Percentiles rank a stretch among this genome's conserved stretches.
phyloP scores from a whole-genome alignment of 2,329 filamentous ascomycete genomes.

The Thelonectria olida region DNA sequence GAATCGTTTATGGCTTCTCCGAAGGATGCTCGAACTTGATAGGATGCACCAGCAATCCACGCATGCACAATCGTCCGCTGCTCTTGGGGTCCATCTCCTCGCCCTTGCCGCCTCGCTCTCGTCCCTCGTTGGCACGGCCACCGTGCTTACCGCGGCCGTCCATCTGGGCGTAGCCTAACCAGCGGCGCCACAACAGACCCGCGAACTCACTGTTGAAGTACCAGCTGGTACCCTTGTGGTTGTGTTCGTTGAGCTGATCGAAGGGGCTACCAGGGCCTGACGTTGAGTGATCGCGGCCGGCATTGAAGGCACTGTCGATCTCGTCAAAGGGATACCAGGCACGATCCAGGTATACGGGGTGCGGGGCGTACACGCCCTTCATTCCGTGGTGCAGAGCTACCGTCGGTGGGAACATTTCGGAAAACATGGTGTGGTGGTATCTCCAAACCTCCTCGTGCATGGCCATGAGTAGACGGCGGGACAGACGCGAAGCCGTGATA shows the following conservation, averaged over 20 bases:
- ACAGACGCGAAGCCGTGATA: conserved; percentile 75
- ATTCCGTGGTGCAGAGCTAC: conserved; percentile 79
- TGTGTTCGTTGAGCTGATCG: conserved; percentile 77
- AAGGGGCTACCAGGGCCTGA: conserved; percentile 74
- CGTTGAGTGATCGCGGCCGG: conserved; percentile 72
- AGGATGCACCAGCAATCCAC: conserved; percentile 83
- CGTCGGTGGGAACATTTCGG: conserved; percentile 80
- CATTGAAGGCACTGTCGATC: conserved; percentile 82
- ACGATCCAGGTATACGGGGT: conserved; percentile 82
- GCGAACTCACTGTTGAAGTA: conserved; percentile 86
- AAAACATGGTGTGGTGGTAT: conserved; percentile 77
- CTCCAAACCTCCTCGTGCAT: conserved; percentile 81
- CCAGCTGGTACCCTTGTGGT: conserved; percentile 84
- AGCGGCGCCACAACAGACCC: conserved; percentile 79
- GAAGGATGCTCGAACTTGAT: conserved; percentile 72
- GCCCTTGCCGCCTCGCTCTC: conserved; percentile 59
- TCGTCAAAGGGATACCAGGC: conserved; percentile 73
- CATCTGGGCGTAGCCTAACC: conserved; percentile 71
- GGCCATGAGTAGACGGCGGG: conserved; percentile 69
- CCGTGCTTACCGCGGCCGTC: conserved; percentile 60
- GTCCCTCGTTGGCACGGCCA: conserved; percentile 58
- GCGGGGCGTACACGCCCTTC: conserved; percentile 83
- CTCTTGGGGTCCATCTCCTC: conserved; percentile 56
- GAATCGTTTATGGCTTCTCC: conserved; percentile 45
- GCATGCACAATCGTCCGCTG: conserved; percentile 78